Base-by-base conservation (phyloP, 176 grass and related monocot genomes). In the Cocos nucifera region DNA sequence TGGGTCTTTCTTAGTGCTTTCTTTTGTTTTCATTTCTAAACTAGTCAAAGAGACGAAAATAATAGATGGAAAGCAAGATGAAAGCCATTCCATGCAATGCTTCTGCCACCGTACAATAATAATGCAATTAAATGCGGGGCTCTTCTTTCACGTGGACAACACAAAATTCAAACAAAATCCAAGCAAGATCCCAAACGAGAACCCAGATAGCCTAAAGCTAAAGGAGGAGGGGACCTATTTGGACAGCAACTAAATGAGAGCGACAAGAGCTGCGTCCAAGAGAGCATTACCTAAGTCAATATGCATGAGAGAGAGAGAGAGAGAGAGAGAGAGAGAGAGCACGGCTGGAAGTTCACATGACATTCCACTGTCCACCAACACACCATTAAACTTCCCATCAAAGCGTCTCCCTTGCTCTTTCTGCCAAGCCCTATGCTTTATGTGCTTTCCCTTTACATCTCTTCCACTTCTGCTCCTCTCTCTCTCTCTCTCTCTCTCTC, bases 81-180 rank as follows among this genome's bases (percentile, higher is more conserved):
- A 12, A 44, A 44, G 10, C 6, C 35, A 44, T 3, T 44, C 35
- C 35, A 44, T 12, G 35, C 35, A 44, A 44, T 12, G 8, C 9
- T 44, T 44, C 9, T 44, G 35, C 9, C 8, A 44, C 35, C 3
- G 35, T 2, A 12, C 35, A 39, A 39, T 10, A 39, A 39, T 39
- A 39, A 39, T 39, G 35, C 35, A 39, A 30, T 30, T 30, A 30
- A 30, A 39, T 39, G n/a, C n/a, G 28, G 55, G n/a, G 49, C 53
- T 67, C 32, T 32, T 59, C 62, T 22, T 67, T 67, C 73, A 76
- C 73, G 49, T 67, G 73, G 54, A 54, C 27, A 67, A 32, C 73
- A 35, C 73, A 76, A 67, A 76, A 57, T 67, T 32, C 73, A 66
- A 75, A 24, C 73, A 66, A 75, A 59, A 75, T 75, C 73, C 49